A percentile compares a stretch with the other conserved stretches of the same genome.
phyloP scores from a whole-genome alignment of 192 early-diverging fungal species.

The Rhizophagus clarus region DNA sequence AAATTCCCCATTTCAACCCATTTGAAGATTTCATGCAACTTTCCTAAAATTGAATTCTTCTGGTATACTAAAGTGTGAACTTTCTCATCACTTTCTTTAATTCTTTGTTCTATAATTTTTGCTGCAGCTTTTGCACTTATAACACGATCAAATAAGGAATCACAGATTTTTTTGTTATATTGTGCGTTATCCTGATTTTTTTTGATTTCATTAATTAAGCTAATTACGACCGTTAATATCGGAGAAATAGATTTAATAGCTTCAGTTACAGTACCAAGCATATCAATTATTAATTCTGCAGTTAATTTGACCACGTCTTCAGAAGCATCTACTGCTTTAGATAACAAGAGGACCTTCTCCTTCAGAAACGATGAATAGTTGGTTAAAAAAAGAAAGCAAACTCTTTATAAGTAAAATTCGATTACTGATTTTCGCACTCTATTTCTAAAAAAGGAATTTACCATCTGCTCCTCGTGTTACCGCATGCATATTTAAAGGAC shows the following conservation, averaged over 20 bases:
- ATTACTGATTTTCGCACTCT: too few relatives aligned
- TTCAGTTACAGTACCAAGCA: neutral
- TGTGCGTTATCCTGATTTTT: slow-evolving; percentile 1
- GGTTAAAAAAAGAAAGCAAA: too few relatives aligned
- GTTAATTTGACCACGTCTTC: too few relatives aligned
- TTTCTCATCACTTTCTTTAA: neutral
- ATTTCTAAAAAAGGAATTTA: too few relatives aligned
- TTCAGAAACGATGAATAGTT: too few relatives aligned
- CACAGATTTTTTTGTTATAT: slow-evolving; percentile 14
- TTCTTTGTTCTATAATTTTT: neutral
- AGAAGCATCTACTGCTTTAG: too few relatives aligned
- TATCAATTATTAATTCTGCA: too few relatives aligned
- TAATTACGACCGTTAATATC: neutral
- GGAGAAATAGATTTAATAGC: slow-evolving; percentile 6
- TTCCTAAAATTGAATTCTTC: neutral
- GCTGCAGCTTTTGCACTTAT: neutral
- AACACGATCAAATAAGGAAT: neutral
- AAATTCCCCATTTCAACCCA: slow-evolving; percentile 14
- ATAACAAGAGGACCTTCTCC: too few relatives aligned
- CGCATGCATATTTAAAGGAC: too few relatives aligned
- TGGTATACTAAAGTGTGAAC: neutral
- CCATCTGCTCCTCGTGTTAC: too few relatives aligned
- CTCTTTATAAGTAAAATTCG: too few relatives aligned
- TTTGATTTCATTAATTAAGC: neutral
- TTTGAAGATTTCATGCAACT: slow-evolving; percentile 1